phyloP scores from a whole-genome alignment of 306 rosid genomes.

The Macrotyloma uniflorum region DNA sequence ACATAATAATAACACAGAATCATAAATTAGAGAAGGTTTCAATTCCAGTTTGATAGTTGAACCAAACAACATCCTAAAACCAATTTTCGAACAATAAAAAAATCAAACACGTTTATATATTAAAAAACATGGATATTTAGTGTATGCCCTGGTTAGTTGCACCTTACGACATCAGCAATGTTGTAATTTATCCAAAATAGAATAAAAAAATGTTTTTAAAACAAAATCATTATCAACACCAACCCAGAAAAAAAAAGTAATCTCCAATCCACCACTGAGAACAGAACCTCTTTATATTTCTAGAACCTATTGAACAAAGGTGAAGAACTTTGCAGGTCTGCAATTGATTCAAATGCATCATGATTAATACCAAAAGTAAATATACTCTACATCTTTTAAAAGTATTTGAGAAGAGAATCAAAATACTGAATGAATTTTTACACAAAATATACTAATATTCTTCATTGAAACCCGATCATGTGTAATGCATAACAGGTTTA shows the following conservation, averaged over 20 bases:
- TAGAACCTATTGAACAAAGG: neutral
- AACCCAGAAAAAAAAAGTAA: neutral
- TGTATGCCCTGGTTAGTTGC: neutral
- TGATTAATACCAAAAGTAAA: neutral
- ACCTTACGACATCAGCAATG: neutral
- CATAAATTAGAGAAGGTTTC: neutral
- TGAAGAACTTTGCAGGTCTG: neutral
- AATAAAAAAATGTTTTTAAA: neutral
- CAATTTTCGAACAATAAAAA: neutral
- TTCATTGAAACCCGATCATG: slow-evolving; percentile 31
- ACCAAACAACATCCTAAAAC: neutral
- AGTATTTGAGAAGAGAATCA: neutral
- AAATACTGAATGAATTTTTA: neutral
- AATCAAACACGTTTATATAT: neutral
- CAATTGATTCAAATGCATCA: slow-evolving; percentile 6
- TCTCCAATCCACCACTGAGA: neutral
- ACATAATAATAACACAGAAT: neutral
- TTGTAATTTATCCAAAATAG: neutral
- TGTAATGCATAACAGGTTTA: slow-evolving; percentile 65
- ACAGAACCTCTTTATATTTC: neutral
- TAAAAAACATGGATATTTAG: neutral
- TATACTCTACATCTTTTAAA: neutral
- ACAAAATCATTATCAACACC: neutral
- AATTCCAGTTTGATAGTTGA: neutral
- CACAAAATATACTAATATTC: neutral